These are phyloP conservation scores for Penicillium sp. DNA, from an alignment of 2,329 filamentous ascomycete genomes.

Conservation along the genomic window DNA sequence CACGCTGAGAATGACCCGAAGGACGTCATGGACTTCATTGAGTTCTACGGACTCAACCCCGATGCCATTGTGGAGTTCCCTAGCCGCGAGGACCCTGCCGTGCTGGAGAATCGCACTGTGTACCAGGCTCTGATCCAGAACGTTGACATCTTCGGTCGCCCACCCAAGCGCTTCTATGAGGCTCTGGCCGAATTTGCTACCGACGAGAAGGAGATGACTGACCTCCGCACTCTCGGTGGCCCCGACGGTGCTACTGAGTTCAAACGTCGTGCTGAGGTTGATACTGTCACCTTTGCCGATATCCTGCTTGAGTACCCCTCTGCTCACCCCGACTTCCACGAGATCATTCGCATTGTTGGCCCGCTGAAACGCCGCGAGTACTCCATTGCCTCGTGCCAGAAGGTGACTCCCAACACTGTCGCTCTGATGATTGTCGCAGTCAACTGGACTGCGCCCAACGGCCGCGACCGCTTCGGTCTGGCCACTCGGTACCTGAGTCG, in stretches of 20 bases:
- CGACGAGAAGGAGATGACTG: conserved; percentile 77
- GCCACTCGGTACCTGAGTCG: conserved; percentile 84
- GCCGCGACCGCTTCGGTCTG: conserved; percentile 86
- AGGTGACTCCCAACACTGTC: conserved; percentile 85
- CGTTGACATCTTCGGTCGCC: conserved; percentile 93
- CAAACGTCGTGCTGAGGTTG: conserved; percentile 86
- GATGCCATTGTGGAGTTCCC: conserved; percentile 88
- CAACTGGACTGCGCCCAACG: conserved; percentile 85
- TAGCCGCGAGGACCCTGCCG: conserved; percentile 69
- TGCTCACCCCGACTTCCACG: conserved; percentile 81
- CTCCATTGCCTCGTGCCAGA: conserved; percentile 97
- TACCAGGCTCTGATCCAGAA: conserved; percentile 91
- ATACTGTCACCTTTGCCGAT: conserved; percentile 88
- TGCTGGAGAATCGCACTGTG: conserved; percentile 83
- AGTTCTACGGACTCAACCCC: conserved; percentile 79
- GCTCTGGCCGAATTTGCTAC: conserved; percentile 78
- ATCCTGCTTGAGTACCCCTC: conserved; percentile 85
- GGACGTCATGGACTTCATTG: conserved; percentile 80
- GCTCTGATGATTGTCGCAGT: conserved; percentile 96
- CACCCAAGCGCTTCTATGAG: conserved; percentile 98
- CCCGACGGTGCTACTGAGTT: conserved; percentile 82
- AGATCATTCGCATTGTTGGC: conserved; percentile 80
- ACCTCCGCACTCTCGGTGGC: conserved; percentile 71
- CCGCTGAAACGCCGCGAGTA: conserved; percentile 97
- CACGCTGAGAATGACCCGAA: conserved; percentile 87